Percentiles rank a stretch among this genome's conserved stretches.
Evolutionary conservation across 495 filamentous ascomycete genomes (phyloP).

Genomic region (Bryoglossum gracile): DNA sequence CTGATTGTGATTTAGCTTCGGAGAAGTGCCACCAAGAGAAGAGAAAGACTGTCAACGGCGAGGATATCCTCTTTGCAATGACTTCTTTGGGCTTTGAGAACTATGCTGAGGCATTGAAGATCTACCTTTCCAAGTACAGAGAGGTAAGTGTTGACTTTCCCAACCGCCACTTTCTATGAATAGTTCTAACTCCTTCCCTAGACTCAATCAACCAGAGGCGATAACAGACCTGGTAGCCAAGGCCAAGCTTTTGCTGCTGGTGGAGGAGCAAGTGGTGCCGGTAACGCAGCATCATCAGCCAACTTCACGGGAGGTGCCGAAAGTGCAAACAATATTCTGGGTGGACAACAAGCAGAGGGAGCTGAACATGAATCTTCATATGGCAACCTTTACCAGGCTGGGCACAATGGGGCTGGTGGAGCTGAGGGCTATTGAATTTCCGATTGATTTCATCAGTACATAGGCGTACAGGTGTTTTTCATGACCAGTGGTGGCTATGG

Average conservation of each 20-base stretch:
- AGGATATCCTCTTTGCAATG: conserved; percentile 98
- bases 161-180: conserved; percentile 6
- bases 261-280: conserved; percentile 33
- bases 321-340: conserved; percentile 48
- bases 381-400: conserved; percentile 56
- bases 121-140: conserved; percentile 94
- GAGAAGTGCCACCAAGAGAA: conserved; percentile 99
- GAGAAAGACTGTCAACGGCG: conserved; percentile 96
- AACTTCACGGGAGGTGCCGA: conserved; percentile 50
- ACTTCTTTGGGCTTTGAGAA: conserved; percentile 98
- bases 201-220: conserved; percentile 71
- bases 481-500: conserved; percentile 4
- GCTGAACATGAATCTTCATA: conserved; percentile 52
- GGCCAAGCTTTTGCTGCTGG: conserved; percentile 51
- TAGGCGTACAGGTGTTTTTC: conserved; percentile 12
- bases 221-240: conserved; percentile 63
- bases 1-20: conserved; percentile 58
- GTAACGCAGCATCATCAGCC: conserved; percentile 40
- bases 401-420: conserved; percentile 62
- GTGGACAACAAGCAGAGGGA: conserved; percentile 52
- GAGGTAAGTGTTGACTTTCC: conserved; percentile 61
- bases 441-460: background rate
- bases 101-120: conserved; percentile 95
- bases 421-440: conserved; percentile 29
- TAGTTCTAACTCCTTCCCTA: conserved; percentile 29